Percentiles rank a stretch among this genome's conserved stretches.
Conservation (phyloP, 306 rosid genomes). For the Trifolium pratense region DNA sequence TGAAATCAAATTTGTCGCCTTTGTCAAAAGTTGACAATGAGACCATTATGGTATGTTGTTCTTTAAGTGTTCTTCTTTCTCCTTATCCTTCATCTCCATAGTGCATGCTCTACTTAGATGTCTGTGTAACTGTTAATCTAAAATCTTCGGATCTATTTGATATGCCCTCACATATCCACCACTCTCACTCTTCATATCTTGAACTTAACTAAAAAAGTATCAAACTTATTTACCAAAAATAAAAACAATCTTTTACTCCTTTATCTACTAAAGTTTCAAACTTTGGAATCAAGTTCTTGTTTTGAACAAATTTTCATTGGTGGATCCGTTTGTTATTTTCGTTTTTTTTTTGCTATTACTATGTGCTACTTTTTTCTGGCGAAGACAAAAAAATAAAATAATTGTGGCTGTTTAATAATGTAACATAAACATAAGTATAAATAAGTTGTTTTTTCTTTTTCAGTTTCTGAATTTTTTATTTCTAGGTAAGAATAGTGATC, state of each 20-base stretch:
- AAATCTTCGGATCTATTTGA: slow-evolving; percentile 98
- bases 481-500: no score
- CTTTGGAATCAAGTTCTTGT: slow-evolving; percentile 36
- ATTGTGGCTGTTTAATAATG: slow-evolving; percentile 40
- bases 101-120: slow-evolving; percentile 89
- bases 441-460: background rate
- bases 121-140: slow-evolving; percentile 96
- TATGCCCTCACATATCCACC: no score
- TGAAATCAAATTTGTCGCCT: no score
- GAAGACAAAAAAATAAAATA: slow-evolving; percentile 49
- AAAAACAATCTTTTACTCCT: no score
- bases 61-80: slow-evolving; percentile 63
- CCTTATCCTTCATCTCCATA: slow-evolving; percentile 86
- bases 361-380: background rate
- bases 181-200: no score
- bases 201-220: no score
- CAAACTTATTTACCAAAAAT: no score
- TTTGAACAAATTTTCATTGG: slow-evolving; percentile 35
- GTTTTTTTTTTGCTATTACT: background rate
- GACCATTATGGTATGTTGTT: no score
- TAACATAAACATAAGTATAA: background rate
- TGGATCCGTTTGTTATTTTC: slow-evolving; percentile 41
- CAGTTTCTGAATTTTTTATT: no score
- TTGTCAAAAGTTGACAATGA: no score
- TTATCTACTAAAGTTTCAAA: slow-evolving; percentile 58